phyloP scores from a whole-genome alignment of 2,329 filamentous ascomycete species.

The Zasmidium citrigriseum region DNA sequence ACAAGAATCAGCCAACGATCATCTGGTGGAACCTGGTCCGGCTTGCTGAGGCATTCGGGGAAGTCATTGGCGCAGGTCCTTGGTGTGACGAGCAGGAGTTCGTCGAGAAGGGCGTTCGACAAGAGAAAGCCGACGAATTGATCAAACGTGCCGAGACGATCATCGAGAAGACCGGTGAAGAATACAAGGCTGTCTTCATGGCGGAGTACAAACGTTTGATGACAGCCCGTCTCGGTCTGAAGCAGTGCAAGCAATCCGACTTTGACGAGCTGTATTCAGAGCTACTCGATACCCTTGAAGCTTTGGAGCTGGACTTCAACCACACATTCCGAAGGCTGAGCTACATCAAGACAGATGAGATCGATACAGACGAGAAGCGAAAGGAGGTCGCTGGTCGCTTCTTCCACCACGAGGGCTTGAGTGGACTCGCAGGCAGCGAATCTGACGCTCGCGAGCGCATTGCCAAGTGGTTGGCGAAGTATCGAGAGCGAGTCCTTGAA shows the following conservation, averaged over 20 bases:
- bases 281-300: conserved; percentile 77
- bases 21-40: conserved; percentile 99
- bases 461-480: conserved; percentile 77
- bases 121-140: conserved; percentile 69
- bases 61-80: conserved; percentile 77
- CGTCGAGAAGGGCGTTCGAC: conserved; percentile 68
- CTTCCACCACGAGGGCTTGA: conserved; percentile 74
- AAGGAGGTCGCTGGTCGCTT: conserved; percentile 69
- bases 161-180: conserved; percentile 78
- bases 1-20: conserved; percentile 90
- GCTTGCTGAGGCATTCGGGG: conserved; percentile 83
- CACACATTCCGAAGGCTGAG: conserved; percentile 86
- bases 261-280: conserved; percentile 82
- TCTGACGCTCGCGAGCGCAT: conserved; percentile 67
- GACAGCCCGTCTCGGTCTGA: conserved; percentile 75
- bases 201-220: conserved; percentile 88
- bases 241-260: conserved; percentile 67
- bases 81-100: conserved; percentile 73
- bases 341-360: conserved; percentile 59
- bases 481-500: conserved; percentile 69
- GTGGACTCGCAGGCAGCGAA: conserved; percentile 60
- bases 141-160: conserved; percentile 79
- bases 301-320: conserved; percentile 85
- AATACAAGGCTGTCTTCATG: conserved; percentile 85
- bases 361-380: conserved; percentile 66